These are phyloP conservation scores for Coniferiporia weirii DNA, from an alignment of 1,284 basidiomycete species.

Conservation along the genomic window DNA sequence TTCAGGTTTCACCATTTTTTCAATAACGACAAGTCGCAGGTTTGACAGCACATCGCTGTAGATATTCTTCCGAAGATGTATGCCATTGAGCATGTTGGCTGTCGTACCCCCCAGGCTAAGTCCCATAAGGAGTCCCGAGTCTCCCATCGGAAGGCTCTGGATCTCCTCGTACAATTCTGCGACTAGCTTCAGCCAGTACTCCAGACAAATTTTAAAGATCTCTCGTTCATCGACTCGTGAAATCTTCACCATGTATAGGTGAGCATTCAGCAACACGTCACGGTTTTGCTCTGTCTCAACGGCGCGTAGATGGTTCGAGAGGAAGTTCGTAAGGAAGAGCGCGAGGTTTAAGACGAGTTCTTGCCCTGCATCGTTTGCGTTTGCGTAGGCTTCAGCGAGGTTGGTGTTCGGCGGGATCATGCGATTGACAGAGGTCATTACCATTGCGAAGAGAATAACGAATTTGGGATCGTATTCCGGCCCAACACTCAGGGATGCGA, in stretches of 20 bases:
- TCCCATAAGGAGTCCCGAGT: slow-evolving; percentile 91
- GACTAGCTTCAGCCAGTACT: slow-evolving; percentile 99
- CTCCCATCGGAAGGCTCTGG: slow-evolving; percentile 86
- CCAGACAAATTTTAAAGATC: slow-evolving; percentile 98
- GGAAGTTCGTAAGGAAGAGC: slow-evolving; percentile 95
- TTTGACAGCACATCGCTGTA: slow-evolving; percentile 95
- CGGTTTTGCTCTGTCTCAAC: slow-evolving; percentile 91
- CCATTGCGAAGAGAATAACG: slow-evolving; percentile 95
- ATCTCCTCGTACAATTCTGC: slow-evolving; percentile 98
- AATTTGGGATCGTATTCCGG: slow-evolving; percentile 99
- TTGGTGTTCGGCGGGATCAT: slow-evolving; percentile 98
- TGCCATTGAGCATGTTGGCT: slow-evolving; percentile 56
- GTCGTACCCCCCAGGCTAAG: slow-evolving; percentile 76
- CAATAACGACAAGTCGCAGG: slow-evolving; percentile 93
- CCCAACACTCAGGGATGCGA: slow-evolving; percentile 89
- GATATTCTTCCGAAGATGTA: slow-evolving; percentile 87
- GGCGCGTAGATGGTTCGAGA: slow-evolving; percentile 85
- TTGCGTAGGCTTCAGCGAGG: slow-evolving; percentile 89
- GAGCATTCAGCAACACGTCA: slow-evolving; percentile 93
- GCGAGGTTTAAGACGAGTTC: slow-evolving; percentile 97
- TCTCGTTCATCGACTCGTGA: slow-evolving; percentile 98
- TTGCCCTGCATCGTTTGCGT: slow-evolving; percentile 90
- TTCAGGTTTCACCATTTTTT: slow-evolving; percentile 99
- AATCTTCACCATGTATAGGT: slow-evolving; percentile 98
- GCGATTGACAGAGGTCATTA: slow-evolving; percentile 82